Percentiles rank a stretch among this genome's conserved stretches.
Conservation (phyloP, 2,329 filamentous ascomycete genomes). For the Neoarthrinium moseri region DNA sequence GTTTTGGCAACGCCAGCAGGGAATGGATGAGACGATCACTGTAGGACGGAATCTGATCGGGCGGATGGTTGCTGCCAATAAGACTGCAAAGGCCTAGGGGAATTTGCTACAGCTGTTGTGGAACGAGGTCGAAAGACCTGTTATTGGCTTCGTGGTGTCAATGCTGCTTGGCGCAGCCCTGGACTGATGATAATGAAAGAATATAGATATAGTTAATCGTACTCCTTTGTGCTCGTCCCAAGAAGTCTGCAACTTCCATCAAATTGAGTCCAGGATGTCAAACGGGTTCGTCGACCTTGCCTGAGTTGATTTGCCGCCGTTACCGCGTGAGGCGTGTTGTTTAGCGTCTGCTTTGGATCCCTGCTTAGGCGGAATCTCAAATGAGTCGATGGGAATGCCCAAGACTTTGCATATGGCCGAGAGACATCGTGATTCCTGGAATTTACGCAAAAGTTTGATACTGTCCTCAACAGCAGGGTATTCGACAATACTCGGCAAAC, state of each 20-base stretch:
- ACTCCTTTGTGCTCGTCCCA: no score
- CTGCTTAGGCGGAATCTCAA: no score
- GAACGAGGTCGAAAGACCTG: background rate
- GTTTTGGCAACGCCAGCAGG: conserved; percentile 62
- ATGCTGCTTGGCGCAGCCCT: background rate
- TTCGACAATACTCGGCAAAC: conserved; percentile 8
- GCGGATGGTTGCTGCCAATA: conserved; percentile 22
- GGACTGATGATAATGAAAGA: conserved; percentile 1
- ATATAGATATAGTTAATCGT: background rate
- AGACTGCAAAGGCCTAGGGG: conserved; percentile 8
- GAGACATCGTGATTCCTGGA: background rate
- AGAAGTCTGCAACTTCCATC: no score
- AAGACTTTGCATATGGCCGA: conserved; percentile 1
- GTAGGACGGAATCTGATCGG: conserved; percentile 55
- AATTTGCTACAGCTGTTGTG: background rate
- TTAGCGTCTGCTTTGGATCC: background rate
- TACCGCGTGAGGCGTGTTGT: background rate
- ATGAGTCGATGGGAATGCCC: conserved; percentile 1
- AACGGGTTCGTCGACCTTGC: conserved; percentile 1
- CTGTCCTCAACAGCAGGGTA: conserved; percentile 5
- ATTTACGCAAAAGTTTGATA: background rate
- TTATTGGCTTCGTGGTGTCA: background rate
- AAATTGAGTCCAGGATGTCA: background rate
- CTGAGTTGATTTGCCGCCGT: background rate
- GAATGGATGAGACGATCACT: conserved; percentile 56